A percentile compares a stretch with the other conserved stretches of the same genome.
Evolutionary conservation across 495 filamentous ascomycete genomes (phyloP).

Genomic region (Hyphodiscus hymeniophilus): DNA sequence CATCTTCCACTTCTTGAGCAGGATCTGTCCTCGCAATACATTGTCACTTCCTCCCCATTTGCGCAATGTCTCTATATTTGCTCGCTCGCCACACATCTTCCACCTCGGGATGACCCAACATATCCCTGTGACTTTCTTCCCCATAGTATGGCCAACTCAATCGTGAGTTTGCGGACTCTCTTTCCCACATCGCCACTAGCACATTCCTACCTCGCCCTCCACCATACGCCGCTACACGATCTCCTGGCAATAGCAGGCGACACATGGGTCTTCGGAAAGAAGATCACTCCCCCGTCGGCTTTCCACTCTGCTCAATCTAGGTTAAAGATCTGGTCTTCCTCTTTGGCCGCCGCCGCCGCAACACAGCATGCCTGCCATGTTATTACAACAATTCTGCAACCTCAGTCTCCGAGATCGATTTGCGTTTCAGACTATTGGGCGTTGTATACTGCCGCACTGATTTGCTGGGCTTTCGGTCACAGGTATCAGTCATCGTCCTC

Average conservation of each 20-base stretch:
- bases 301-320: slow-evolving; percentile 17
- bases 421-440: slow-evolving; percentile 22
- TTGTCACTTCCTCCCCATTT: slow-evolving; percentile 3
- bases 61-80: slow-evolving; percentile 15
- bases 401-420: neutral
- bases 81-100: slow-evolving; percentile 13
- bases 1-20: slow-evolving; percentile 4
- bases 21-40: slow-evolving; percentile 3
- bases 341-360: slow-evolving; percentile 15
- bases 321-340: slow-evolving; percentile 17
- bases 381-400: slow-evolving; percentile 1
- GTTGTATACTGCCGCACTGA: slow-evolving; percentile 17
- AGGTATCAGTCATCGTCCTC: slow-evolving; percentile 10
- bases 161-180: slow-evolving; percentile 6
- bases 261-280: slow-evolving; percentile 22
- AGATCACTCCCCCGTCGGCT: slow-evolving; percentile 17
- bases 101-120: slow-evolving; percentile 5
- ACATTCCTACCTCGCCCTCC: slow-evolving; percentile 18
- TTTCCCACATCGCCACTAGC: slow-evolving; percentile 12
- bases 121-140: slow-evolving; percentile 10
- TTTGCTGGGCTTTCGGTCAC: slow-evolving; percentile 24
- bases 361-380: slow-evolving; percentile 20
- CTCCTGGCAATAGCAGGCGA: slow-evolving; percentile 22
- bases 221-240: slow-evolving; percentile 22
- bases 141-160: neutral